Percentiles rank a stretch among this genome's conserved stretches.
Conservation (phyloP, 371 early-diverging fungal species). For the Mortierella sp. region DNA sequence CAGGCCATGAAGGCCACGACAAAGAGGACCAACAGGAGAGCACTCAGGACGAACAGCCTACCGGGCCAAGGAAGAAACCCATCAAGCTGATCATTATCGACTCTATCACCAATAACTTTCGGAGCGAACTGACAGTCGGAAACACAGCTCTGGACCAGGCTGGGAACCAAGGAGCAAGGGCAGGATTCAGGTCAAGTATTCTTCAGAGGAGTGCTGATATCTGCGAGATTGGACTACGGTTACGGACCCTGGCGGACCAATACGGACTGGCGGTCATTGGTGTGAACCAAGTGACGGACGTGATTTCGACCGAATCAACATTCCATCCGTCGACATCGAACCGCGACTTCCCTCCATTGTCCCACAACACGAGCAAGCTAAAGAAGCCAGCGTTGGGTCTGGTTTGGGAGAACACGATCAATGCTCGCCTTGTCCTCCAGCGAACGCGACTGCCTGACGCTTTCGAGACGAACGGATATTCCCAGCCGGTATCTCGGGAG, state of each 20-base stretch:
- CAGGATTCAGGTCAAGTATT: constrained; percentile 24
- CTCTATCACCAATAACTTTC: constrained; percentile 85
- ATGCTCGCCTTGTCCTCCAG: constrained; percentile 72
- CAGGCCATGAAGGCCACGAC: not conserved
- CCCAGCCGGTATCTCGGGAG: not conserved
- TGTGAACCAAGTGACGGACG: constrained; percentile 73
- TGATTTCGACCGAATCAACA: constrained; percentile 14
- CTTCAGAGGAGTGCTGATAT: constrained; percentile 67
- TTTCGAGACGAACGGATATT: constrained; percentile 2
- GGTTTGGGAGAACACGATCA: constrained; percentile 84
- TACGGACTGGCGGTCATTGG: constrained; percentile 77
- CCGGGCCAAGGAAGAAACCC: constrained; percentile 40
- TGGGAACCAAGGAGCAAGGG: constrained; percentile 18
- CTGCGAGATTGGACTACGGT: constrained; percentile 68
- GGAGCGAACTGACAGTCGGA: constrained; percentile 62
- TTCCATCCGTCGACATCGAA: not conserved
- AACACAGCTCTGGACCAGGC: constrained; percentile 4
- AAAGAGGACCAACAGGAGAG: not conserved
- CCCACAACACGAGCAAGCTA: constrained; percentile 22
- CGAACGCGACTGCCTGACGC: constrained; percentile 28
- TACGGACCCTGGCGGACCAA: constrained; percentile 73
- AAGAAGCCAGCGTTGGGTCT: constrained; percentile 78
- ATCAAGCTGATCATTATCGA: constrained; percentile 85
- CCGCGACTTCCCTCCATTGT: not conserved
- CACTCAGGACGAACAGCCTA: not conserved